Base-by-base conservation (phyloP, 257 asterid species). In the Verbascum thapsus region DNA sequence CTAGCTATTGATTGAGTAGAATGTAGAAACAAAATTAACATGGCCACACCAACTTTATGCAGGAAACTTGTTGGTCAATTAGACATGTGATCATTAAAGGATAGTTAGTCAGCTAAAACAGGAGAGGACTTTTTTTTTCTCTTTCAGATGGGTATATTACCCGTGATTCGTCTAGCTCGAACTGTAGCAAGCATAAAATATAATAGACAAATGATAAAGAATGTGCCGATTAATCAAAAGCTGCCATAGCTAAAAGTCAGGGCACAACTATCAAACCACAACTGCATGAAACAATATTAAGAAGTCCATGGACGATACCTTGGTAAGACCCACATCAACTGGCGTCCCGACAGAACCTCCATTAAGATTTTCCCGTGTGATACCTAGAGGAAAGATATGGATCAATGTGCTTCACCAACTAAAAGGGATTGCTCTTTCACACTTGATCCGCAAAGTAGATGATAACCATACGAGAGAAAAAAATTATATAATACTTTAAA, bases 341-440 rank as follows among this genome's bases (percentile, higher is more conserved):
- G n/a, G n/a, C n/a, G n/a, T n/a, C n/a, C n/a, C n/a, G n/a, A n/a
- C n/a, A n/a, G 85, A 75, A 63, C 75, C 78, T 43, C 58, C 74
- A 61, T 72, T 73, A 35, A 34, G 71, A 35, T 78, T 76, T 65
- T 83, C 83, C 49, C 75, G 64, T 19, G 97, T 78, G 85, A 94
- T 75, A 62, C 99, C 96, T 90, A 53, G 19, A 68, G 74, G 51
- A 58, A 44, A 47, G 63, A 61, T 63, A 53, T 67, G 73, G 42
- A 62, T 35, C 43, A 53, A 40, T 16, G 42, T 42, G 55, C 20
- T 32, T 51, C 15, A 32, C 53, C 54, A 74, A 32, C 35, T 64
- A 47, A 44, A 38, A n/a, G 8, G 13, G 4, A 56, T 13, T 19
- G 42, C 43, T 7, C 10, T 13, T 41, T 41, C 44, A 16, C 2